Evolutionary conservation across 805 yeast genomes (phyloP), one percentile per base, ranked within the genome.

Genomic region (Komagataella kurtzmanii): DNA sequence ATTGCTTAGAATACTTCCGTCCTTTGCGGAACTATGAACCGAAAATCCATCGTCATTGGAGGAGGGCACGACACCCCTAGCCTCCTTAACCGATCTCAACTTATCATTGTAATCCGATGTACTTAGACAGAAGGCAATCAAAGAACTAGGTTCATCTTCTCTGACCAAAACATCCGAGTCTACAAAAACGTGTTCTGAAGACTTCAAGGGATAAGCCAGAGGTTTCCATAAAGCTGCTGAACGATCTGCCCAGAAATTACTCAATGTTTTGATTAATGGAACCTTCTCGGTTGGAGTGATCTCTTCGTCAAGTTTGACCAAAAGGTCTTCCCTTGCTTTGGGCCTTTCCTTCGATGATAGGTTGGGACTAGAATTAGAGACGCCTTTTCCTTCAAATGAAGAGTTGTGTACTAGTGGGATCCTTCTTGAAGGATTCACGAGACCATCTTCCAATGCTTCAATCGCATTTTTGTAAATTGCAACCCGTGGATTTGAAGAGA

Each of bases 181-280:
- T 17, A 88, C 88, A 70, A 93, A 93, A 1, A 91, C 79, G 63
- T 93, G 98, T 61, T 93, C 98, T 0, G 84, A 76, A 0, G 89
- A 76, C 45, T 69, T 75, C 51, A 90, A 71, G 1, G 98, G 96
- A 65, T 89, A 90, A 17, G 79, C 83, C 40, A 93, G 70, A 0
- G 97, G 95, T 57, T 87, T 89, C 98, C 98, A 95, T 18, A 93
- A 74, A 1, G 95, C 84, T 0, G 97, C 93, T 1, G 98, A 87
- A 59, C 99, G 72, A 66, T 93, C 98, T 1, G 97, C 97, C 98
- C 98, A 93, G 65, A 93, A 93, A 59, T 83, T 88, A 0, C 95
- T 79, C 52, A 95, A 70, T 0, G 95, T 81, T 59, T 86, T 88
- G 69, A 93, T 77, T 43, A 93, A 65, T 0, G 97, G 83, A 19